These are phyloP conservation scores for Tulasnella sp. DNA, from an alignment of 768 basidiomycete species.

Conservation along the genomic window DNA sequence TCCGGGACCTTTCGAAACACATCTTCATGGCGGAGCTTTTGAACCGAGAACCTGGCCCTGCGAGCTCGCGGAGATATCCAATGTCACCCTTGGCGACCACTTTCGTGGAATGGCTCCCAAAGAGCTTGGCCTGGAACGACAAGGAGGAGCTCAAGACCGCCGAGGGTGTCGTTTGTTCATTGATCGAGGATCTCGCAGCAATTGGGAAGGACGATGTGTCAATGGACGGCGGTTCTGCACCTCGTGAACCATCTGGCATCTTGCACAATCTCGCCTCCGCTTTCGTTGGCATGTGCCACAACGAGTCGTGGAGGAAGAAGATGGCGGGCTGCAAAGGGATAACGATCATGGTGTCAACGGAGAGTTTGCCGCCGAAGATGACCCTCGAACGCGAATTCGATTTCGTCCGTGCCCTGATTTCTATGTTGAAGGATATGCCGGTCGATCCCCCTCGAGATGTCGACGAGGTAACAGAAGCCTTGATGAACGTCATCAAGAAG, in stretches of 20 bases:
- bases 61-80: conserved; percentile 12
- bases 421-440: conserved; percentile 91
- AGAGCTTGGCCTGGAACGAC: conserved; percentile 62
- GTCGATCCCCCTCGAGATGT: conserved; percentile 78
- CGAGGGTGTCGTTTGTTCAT: conserved; percentile 48
- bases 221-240: conserved; percentile 22
- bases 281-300: conserved; percentile 79
- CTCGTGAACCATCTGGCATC: conserved; percentile 43
- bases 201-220: conserved; percentile 30
- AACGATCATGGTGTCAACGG: conserved; percentile 63
- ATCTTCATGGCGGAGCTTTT: conserved; percentile 71
- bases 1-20: conserved; percentile 59
- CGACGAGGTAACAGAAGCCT: conserved; percentile 67
- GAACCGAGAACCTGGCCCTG: conserved; percentile 28
- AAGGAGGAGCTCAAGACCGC: conserved; percentile 53
- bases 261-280: conserved; percentile 76
- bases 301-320: conserved; percentile 84
- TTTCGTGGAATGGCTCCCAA: conserved; percentile 65
- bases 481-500: conserved; percentile 44
- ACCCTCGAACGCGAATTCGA: conserved; percentile 81
- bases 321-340: conserved; percentile 85
- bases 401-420: conserved; percentile 79
- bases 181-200: conserved; percentile 60
- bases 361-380: conserved; percentile 68
- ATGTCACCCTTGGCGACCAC: conserved; percentile 32